Percentiles rank a stretch among this genome's conserved stretches.
Evolutionary conservation across 352 stramenopile species (phyloP).

Genomic region (Phytophthora pisi): DNA sequence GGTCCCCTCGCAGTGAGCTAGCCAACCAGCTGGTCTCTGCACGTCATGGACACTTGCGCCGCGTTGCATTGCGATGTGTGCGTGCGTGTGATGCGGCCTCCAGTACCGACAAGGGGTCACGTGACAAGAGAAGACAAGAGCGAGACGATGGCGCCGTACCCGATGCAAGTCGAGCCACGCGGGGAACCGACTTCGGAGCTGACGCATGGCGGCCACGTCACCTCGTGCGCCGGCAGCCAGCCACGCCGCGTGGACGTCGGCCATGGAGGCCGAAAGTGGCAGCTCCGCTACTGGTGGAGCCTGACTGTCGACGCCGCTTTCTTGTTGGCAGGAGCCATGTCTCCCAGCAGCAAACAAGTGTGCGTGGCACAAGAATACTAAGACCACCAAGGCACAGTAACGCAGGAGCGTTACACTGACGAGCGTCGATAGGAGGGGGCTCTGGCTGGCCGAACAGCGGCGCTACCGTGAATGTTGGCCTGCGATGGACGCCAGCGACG

Average conservation of each 20-base stretch:
- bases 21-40: neutral
- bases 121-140: neutral
- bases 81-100: neutral
- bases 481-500: neutral
- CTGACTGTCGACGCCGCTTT: neutral
- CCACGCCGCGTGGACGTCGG: constrained; percentile 21
- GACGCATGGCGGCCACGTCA: constrained; percentile 18
- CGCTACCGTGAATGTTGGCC: constrained; percentile 1
- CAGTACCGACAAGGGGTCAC: neutral
- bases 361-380: neutral
- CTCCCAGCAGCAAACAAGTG: too few species aligned
- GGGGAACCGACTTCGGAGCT: constrained; percentile 13
- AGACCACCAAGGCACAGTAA: neutral
- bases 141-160: constrained; percentile 7
- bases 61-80: neutral
- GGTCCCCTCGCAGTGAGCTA: neutral
- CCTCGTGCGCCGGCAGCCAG: constrained; percentile 14
- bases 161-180: constrained; percentile 26
- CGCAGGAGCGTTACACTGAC: neutral
- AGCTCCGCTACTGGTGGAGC: neutral
- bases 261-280: neutral
- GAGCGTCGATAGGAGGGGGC: neutral
- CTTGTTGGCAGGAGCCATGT: neutral
- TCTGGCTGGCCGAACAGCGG: neutral
- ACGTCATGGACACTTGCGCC: neutral